Percentiles rank a stretch among this genome's conserved stretches.
Evolutionary conservation across 2,329 filamentous ascomycete genomes (phyloP).

Genomic region (Phialophora macrospora): DNA sequence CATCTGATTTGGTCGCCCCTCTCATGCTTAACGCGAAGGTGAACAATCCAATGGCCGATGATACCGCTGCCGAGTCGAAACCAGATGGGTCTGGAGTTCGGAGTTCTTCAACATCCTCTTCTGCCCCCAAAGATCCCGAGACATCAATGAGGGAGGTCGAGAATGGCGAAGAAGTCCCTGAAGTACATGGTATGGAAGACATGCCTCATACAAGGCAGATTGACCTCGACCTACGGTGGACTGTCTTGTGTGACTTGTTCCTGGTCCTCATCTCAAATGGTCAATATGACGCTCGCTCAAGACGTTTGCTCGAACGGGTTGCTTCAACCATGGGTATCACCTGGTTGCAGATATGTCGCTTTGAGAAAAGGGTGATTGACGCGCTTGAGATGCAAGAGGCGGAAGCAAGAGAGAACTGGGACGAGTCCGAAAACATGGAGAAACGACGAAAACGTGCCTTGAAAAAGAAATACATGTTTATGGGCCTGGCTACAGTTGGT

Average conservation of each 20-base stretch:
- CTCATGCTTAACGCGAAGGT: constrained; percentile 92
- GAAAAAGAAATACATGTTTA: constrained; percentile 85
- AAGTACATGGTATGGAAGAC: constrained; percentile 81
- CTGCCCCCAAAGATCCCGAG: constrained; percentile 21
- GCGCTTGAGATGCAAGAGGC: constrained; percentile 97
- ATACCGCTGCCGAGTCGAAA: constrained; percentile 42
- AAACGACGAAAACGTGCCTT: constrained; percentile 77
- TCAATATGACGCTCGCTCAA: constrained; percentile 85
- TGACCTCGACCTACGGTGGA: constrained; percentile 96
- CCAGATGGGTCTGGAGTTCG: constrained; percentile 40
- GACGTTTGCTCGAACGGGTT: constrained; percentile 80
- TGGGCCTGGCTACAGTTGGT: constrained; percentile 95
- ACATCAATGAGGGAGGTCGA: constrained; percentile 56
- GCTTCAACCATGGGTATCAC: constrained; percentile 78
- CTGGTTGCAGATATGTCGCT: constrained; percentile 92
- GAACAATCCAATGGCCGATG: constrained; percentile 80
- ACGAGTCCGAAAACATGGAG: constrained; percentile 93
- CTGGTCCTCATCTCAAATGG: constrained; percentile 96
- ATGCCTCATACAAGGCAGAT: constrained; percentile 81
- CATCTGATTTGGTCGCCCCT: constrained; percentile 79
- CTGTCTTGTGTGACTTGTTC: constrained; percentile 93
- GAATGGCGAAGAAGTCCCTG: constrained; percentile 73
- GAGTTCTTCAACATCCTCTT: constrained; percentile 45
- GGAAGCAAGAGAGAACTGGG: constrained; percentile 95
- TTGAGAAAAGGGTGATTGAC: constrained; percentile 96